Base-by-base conservation (phyloP, 2,329 filamentous ascomycete species). In the Orbilia javanica region DNA sequence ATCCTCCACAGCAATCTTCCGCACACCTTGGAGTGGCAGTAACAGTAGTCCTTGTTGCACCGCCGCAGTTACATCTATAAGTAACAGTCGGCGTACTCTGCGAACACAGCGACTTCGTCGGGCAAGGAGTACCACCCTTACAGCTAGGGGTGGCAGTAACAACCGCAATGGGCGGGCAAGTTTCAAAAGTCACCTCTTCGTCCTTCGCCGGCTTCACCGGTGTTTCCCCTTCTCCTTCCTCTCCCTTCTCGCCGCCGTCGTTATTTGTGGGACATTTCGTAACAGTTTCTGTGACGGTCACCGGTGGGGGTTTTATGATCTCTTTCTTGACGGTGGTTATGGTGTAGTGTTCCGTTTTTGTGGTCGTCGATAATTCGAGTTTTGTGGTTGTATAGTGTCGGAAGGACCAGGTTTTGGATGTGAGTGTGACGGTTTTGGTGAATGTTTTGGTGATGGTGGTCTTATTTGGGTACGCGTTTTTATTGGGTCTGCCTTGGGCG, bases 1-100 rank as follows among this genome's bases (percentile, higher is more conserved):
- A 60, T 27, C 31, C 31, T 25, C 55, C 34, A 18, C 55, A 60
- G 13, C 52, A 57, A 18, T 57, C 52, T 4, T 57, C 29, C 52
- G 29, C 5, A 36, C 52, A 57, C 15, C 18, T 39, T 1, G 34
- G 18, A 3, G 3, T 13, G 18, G 20, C 18, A 1, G 34, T 60
- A 42, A 27, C 34, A 42, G 55, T 60, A 31, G 34, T 60, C 34
- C 27, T 39, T 22, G 34, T 18, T 11, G 34, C 55, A 0, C 31
- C 55, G 13, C 11, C 20, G 18, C 55, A 60, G 11, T 39, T 42
- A 27, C 55, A 60, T 25, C 31, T 1, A n/a, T 60, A 60, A 1
- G 55, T 42, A n/a, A 60, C 55, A 3, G 52, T 36, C 22, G 34
- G n/a, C 20, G 22, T n/a, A 6, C 3, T 6, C 3, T 25, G 34